Percentiles rank a stretch among this genome's conserved stretches.
Conservation (phyloP, 2,329 filamentous ascomycete species). For the Mollisiaceae sp. region DNA sequence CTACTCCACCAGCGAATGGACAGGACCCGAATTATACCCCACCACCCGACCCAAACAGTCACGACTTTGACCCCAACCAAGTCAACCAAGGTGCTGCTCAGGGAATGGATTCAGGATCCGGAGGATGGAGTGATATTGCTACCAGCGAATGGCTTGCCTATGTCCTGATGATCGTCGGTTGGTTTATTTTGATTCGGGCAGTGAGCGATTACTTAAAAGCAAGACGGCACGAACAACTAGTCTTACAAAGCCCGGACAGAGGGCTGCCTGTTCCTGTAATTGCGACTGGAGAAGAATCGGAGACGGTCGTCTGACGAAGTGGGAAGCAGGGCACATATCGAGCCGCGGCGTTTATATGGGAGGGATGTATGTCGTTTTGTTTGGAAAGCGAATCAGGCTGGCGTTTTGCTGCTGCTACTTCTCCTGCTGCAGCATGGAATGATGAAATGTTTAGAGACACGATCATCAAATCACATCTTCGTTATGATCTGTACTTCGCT, state of each 20-base stretch:
- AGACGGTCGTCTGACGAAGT: conserved; percentile 70
- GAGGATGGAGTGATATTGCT: conserved; percentile 61
- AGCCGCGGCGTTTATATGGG: conserved; percentile 23
- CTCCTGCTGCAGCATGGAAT: conserved; percentile 2
- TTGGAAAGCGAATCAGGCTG: conserved; percentile 18
- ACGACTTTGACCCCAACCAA: conserved; percentile 80
- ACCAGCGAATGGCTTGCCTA: conserved; percentile 91
- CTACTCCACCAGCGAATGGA: conserved; percentile 46
- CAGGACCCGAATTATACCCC: conserved; percentile 64
- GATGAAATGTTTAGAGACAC: conserved; percentile 3
- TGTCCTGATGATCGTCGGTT: conserved; percentile 92
- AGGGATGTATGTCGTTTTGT: not conserved
- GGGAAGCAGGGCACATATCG: conserved; percentile 8
- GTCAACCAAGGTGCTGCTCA: conserved; percentile 55
- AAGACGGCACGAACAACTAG: conserved; percentile 87
- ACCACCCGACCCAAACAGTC: conserved; percentile 86
- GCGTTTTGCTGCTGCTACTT: conserved; percentile 20
- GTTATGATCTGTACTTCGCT: not conserved
- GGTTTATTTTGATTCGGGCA: conserved; percentile 96
- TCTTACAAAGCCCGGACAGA: conserved; percentile 89
- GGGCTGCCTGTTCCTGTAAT: conserved; percentile 85
- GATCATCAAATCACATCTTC: conserved; percentile 8
- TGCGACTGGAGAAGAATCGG: conserved; percentile 80
- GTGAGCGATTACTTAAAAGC: conserved; percentile 89
- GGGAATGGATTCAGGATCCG: conserved; percentile 46